Percentiles rank a stretch among this genome's conserved stretches.
Evolutionary conservation across 2,329 filamentous ascomycete genomes (phyloP).

Genomic region (Elsinoe australis): DNA sequence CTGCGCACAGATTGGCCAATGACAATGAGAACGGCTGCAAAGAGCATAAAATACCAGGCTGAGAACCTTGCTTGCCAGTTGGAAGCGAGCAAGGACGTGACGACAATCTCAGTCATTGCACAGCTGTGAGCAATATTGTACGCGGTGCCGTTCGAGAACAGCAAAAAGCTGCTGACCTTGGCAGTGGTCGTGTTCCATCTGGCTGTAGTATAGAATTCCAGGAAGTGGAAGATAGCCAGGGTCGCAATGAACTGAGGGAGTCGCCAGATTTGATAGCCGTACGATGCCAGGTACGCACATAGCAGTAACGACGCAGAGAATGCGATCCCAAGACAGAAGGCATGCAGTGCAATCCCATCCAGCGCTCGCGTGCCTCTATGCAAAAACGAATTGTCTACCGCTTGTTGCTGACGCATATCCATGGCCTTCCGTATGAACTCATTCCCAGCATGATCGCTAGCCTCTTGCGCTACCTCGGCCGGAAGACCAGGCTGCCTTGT

Average conservation of each 20-base stretch:
- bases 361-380: conserved; percentile 40
- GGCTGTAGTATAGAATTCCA: conserved; percentile 91
- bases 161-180: conserved; percentile 67
- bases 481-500: conserved; percentile 2
- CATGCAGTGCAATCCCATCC: conserved; percentile 40
- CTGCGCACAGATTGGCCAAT: conserved; percentile 69
- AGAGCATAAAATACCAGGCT: conserved; percentile 34
- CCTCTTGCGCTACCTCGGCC: neutral
- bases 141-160: conserved; percentile 73
- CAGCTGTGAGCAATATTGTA: conserved; percentile 77
- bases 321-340: conserved; percentile 38
- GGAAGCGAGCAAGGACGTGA: conserved; percentile 51
- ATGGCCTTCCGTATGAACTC: conserved; percentile 15
- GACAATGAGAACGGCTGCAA: conserved; percentile 57
- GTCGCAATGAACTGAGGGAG: conserved; percentile 56
- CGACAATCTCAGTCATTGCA: conserved; percentile 64
- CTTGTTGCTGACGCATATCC: conserved; percentile 11
- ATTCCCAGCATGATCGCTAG: neutral
- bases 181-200: conserved; percentile 70
- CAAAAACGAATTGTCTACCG: conserved; percentile 31
- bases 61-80: conserved; percentile 38
- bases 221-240: conserved; percentile 81
- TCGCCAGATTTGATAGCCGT: conserved; percentile 42
- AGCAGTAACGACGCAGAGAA: conserved; percentile 30
- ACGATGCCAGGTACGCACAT: conserved; percentile 22